Base-by-base conservation (phyloP, 306 rosid species). In the Cucumis melo region DNA sequence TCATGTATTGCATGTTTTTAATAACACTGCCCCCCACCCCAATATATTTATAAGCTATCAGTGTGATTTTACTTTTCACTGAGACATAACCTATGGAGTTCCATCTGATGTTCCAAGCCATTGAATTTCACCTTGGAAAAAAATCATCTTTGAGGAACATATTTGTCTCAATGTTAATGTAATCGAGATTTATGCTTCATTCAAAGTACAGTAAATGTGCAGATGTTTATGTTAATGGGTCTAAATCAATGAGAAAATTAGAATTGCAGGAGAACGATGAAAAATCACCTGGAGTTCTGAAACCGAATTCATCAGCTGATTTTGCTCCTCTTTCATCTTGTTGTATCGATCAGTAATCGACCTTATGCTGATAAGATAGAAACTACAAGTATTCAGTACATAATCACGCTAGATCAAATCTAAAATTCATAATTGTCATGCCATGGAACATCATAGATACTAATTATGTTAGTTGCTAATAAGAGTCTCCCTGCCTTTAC, bases 281-380 rank as follows among this genome's bases (percentile, higher is more conserved):
- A 57, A 39, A 17, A 61, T 62, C 63, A 77, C 79, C 79, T 77
- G 79, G 46, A 62, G 72, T 48, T 77, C 79, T 24, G 79, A 59
- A 61, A 53, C 73, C 11, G 44, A 10, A 51, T 77, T 48, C 73
- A 76, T 44, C 32, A 27, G 8, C 61, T 77, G 79, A 48, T 48
- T 60, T 48, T 62, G 70, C 59, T 77, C 61, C 20, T 48, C 73
- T 62, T 77, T 77, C 73, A 32, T 27, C 55, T 51, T 46, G 46
- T 19, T 46, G 73, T 60, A 77, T 16, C 73, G 79, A 13, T 77
- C 79, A 1, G 57, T 63, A 42, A 77, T 32, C 19, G 79, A 77
- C 17, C 39, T 77, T 51, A 77, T 77, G 79, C 79, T 77, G 79
- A 24, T 39, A 46, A 77, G 58, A 29, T 48, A 17, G 24, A 50